phyloP scores from a whole-genome alignment of 345 rosid genomes.

The Hibiscus trionum region DNA sequence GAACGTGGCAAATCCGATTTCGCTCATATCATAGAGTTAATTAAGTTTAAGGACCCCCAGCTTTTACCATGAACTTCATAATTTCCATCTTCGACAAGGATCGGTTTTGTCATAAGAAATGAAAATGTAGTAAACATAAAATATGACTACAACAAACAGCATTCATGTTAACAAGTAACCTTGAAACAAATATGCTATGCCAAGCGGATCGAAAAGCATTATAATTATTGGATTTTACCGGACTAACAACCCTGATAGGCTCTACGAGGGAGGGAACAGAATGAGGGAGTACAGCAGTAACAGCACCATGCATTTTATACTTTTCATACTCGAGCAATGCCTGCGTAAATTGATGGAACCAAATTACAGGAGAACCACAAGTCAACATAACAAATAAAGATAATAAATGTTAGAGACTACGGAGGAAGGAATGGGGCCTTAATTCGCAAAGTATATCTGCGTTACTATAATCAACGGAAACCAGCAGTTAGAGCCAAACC shows the following conservation, averaged over 20 bases:
- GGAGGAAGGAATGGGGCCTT: background rate
- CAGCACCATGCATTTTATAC: conserved; percentile 44
- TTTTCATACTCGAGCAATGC: conserved; percentile 64
- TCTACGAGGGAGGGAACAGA: conserved; percentile 30
- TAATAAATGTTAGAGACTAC: background rate
- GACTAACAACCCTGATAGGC: conserved; percentile 38
- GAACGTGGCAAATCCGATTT: too few species aligned
- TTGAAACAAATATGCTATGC: background rate
- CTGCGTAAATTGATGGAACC: conserved; percentile 20
- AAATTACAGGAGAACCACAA: background rate
- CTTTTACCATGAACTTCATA: background rate
- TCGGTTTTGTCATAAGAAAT: background rate
- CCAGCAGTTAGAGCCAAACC: conserved; percentile 26
- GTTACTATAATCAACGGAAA: background rate
- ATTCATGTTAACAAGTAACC: background rate
- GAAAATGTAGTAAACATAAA: background rate
- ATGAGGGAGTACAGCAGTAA: conserved; percentile 41
- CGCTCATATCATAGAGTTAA: too few species aligned
- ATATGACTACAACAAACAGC: conserved; percentile 1
- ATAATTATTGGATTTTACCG: conserved; percentile 26
- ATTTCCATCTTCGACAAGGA: background rate
- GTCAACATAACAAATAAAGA: conserved; percentile 1
- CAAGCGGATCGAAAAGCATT: background rate
- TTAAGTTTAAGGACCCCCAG: background rate
- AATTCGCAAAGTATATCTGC: background rate